Conservation (phyloP, 192 early-diverging fungal genomes). For the Coemansia umbellata region DNA sequence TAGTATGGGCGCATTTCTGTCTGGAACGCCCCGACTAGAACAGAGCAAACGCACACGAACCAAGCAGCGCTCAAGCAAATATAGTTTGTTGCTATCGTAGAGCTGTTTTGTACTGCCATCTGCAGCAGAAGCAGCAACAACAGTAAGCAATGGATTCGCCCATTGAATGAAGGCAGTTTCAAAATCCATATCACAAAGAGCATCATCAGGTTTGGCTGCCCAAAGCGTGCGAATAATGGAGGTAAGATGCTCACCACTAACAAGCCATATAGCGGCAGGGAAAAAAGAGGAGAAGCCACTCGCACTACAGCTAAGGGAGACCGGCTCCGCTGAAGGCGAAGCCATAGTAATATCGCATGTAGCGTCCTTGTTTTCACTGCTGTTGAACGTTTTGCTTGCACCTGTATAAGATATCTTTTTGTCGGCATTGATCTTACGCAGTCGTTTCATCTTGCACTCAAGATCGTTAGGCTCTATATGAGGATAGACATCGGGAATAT, state of each 20-base stretch:
- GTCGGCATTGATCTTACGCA: slow-evolving; percentile 18
- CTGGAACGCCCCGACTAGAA: slow-evolving; percentile 36
- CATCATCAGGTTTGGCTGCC: no score
- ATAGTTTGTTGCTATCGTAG: not conserved
- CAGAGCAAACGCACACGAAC: slow-evolving; percentile 41
- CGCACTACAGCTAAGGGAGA: no score
- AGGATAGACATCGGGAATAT: slow-evolving; percentile 15
- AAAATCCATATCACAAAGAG: no score
- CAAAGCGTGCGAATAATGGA: slow-evolving; percentile 5
- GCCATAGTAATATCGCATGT: not conserved
- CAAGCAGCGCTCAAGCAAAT: slow-evolving; percentile 21
- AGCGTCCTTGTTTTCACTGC: not conserved
- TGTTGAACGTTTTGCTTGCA: not conserved
- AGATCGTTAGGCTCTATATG: slow-evolving; percentile 11
- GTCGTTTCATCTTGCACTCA: slow-evolving; percentile 36
- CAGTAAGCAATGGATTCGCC: slow-evolving; percentile 25
- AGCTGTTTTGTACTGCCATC: not conserved
- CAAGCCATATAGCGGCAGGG: slow-evolving; percentile 26
- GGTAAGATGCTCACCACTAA: slow-evolving; percentile 22
- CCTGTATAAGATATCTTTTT: no score
- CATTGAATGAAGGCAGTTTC: slow-evolving; percentile 11
- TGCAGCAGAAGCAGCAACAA: not conserved
- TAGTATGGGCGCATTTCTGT: slow-evolving; percentile 27
- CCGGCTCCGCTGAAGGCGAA: not conserved
- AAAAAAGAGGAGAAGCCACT: no score